Conservation (phyloP, 805 yeast species). For the Ogataea trehalophila region DNA sequence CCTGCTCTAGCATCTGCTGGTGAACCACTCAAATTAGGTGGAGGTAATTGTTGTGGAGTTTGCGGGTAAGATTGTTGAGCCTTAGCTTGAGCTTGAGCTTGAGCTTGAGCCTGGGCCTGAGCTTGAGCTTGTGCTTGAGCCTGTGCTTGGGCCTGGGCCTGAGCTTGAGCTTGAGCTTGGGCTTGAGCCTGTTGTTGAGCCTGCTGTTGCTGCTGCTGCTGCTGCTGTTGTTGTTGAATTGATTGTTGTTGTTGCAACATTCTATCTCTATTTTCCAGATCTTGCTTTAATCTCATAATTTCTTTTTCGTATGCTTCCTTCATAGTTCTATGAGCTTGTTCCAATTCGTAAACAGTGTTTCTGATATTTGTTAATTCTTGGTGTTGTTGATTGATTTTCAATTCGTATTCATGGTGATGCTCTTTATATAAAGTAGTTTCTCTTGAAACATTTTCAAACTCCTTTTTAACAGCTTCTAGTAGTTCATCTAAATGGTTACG, state of each 20-base stretch:
- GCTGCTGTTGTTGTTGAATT: conserved; percentile 31
- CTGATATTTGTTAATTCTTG: conserved; percentile 91
- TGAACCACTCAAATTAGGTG: conserved; percentile 29
- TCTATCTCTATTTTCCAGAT: conserved; percentile 77
- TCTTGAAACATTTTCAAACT: conserved; percentile 76
- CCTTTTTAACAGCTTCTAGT: conserved; percentile 87
- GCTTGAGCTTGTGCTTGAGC: conserved; percentile 29
- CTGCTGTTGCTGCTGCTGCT: conserved; percentile 30
- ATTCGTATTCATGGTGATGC: conserved; percentile 90
- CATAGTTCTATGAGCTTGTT: conserved; percentile 89
- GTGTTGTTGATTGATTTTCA: conserved; percentile 85
- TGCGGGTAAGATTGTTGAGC: conserved; percentile 20
- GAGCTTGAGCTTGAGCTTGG: conserved; percentile 37
- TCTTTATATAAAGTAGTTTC: conserved; percentile 83
- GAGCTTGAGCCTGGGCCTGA: conserved; percentile 30
- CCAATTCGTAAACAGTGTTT: conserved; percentile 90
- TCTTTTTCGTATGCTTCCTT: conserved; percentile 96
- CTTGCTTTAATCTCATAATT: conserved; percentile 77
- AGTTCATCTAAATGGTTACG: conserved; percentile 52
- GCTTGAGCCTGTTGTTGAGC: conserved; percentile 42
- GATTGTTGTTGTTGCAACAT: conserved; percentile 38
- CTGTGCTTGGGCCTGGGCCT: conserved; percentile 29
- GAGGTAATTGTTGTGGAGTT: conserved; percentile 32
- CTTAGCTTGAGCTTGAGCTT: conserved; percentile 29
- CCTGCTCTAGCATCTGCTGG: conserved; percentile 21